Conservation (phyloP, 139 green algal genomes). For the Closterium sp. region DNA sequence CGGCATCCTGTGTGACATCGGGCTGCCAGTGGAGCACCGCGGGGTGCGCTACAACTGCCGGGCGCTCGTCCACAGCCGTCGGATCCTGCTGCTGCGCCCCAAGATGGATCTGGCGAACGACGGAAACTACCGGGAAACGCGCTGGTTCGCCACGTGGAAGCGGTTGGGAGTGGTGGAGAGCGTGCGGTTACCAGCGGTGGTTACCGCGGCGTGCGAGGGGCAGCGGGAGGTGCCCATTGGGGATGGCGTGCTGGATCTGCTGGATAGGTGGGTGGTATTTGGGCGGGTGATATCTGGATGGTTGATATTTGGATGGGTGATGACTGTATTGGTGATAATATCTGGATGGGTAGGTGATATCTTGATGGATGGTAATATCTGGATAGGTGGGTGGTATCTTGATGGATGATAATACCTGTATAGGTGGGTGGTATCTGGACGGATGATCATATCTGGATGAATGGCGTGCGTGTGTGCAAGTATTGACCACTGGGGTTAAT, state of each 20-base stretch:
- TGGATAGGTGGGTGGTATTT: conserved; percentile 62
- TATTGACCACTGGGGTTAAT: too few species aligned
- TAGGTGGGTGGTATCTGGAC: not conserved
- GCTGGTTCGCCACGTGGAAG: conserved; percentile 69
- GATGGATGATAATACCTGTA: too few species aligned
- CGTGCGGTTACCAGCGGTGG: conserved; percentile 64
- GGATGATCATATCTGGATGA: not conserved
- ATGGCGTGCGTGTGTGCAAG: too few species aligned
- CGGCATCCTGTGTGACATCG: conserved; percentile 85
- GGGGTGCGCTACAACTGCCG: conserved; percentile 93
- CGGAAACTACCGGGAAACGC: conserved; percentile 86
- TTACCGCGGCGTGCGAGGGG: conserved; percentile 58
- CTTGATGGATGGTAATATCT: too few species aligned
- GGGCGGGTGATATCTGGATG: not conserved
- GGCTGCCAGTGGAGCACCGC: conserved; percentile 87
- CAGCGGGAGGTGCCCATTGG: conserved; percentile 82
- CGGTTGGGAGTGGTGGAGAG: conserved; percentile 60
- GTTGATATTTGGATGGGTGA: not conserved
- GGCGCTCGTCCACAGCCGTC: conserved; percentile 74
- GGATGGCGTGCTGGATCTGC: conserved; percentile 68
- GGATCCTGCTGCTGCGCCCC: conserved; percentile 87
- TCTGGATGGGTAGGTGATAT: too few species aligned
- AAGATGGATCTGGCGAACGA: conserved; percentile 94
- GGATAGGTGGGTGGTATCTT: too few species aligned
- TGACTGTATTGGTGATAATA: too few species aligned